Percentiles rank a stretch among this genome's conserved stretches.
These are phyloP conservation scores for Zasmidium angulare DNA, from an alignment of 2,329 filamentous ascomycete genomes.

Conservation along the genomic window DNA sequence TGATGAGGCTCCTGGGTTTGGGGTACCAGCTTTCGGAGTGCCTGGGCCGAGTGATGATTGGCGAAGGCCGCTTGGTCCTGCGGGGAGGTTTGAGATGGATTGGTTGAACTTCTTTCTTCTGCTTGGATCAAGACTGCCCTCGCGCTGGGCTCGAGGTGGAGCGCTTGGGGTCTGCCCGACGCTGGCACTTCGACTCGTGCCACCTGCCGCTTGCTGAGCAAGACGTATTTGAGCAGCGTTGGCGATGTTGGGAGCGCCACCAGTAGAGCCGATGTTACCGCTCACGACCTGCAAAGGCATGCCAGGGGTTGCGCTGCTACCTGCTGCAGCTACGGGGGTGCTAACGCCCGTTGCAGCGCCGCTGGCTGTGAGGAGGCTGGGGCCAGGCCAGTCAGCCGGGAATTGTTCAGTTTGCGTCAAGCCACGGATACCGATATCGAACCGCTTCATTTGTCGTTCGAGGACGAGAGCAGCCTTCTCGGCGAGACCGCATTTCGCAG, in stretches of 20 bases:
- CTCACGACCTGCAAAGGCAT: constrained; percentile 57
- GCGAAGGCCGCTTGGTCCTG: constrained; percentile 55
- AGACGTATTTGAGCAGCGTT: constrained; percentile 50
- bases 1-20: constrained; percentile 39
- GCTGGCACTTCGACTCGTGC: constrained; percentile 16
- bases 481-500: constrained; percentile 71
- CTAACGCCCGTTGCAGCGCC: constrained; percentile 28
- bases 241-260: constrained; percentile 53
- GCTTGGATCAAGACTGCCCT: constrained; percentile 46
- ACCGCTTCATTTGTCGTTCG: constrained; percentile 62
- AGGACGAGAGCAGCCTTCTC: constrained; percentile 64
- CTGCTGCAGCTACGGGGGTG: constrained; percentile 24
- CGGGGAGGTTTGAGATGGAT: constrained; percentile 54
- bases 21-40: constrained; percentile 62
- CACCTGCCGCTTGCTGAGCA: constrained; percentile 35
- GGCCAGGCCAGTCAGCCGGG: constrained; percentile 58
- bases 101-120: constrained; percentile 60
- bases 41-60: constrained; percentile 63
- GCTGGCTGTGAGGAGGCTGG: constrained; percentile 55
- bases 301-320: constrained; percentile 45
- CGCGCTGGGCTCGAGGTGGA: constrained; percentile 30
- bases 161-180: constrained; percentile 23
- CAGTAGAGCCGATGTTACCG: constrained; percentile 50
- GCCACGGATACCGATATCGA: constrained; percentile 62
- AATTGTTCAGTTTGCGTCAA: constrained; percentile 60